Conservation (phyloP, 176 grass and related monocot genomes). For the Carex kokanica region DNA sequence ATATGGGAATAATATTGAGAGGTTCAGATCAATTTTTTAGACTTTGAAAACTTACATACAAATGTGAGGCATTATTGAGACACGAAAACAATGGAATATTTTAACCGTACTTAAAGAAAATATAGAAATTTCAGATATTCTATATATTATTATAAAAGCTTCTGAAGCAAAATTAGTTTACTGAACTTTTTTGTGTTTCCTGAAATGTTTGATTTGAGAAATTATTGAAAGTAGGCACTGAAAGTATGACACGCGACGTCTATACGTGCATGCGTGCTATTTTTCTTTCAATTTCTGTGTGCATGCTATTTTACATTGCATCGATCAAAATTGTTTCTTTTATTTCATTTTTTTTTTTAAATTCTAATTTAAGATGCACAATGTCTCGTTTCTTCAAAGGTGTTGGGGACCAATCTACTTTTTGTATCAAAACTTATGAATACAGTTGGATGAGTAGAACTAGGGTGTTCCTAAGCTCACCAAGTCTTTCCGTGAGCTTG, state of each 20-base stretch:
- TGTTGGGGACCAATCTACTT: neutral
- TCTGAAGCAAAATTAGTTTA: neutral
- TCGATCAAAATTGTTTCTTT: neutral
- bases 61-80: too few relatives aligned
- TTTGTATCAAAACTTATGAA: neutral
- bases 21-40: too few relatives aligned
- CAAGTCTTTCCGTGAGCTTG: too few relatives aligned
- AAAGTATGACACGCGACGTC: neutral
- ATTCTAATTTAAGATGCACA: neutral
- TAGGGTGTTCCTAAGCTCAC: too few relatives aligned
- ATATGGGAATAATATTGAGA: too few relatives aligned
- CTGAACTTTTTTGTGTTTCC: neutral
- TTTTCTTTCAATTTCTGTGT: neutral
- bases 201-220: neutral
- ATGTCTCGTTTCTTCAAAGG: neutral
- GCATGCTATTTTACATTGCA: neutral
- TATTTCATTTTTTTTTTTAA: neutral
- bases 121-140: neutral
- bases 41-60: too few relatives aligned
- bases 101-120: too few relatives aligned
- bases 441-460: too few relatives aligned
- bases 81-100: too few relatives aligned
- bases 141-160: neutral
- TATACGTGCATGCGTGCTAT: neutral
- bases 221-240: neutral